Percentiles rank a stretch among this genome's conserved stretches.
Evolutionary conservation across 805 yeast species (phyloP).

Genomic region (Candida sanyiensis): DNA sequence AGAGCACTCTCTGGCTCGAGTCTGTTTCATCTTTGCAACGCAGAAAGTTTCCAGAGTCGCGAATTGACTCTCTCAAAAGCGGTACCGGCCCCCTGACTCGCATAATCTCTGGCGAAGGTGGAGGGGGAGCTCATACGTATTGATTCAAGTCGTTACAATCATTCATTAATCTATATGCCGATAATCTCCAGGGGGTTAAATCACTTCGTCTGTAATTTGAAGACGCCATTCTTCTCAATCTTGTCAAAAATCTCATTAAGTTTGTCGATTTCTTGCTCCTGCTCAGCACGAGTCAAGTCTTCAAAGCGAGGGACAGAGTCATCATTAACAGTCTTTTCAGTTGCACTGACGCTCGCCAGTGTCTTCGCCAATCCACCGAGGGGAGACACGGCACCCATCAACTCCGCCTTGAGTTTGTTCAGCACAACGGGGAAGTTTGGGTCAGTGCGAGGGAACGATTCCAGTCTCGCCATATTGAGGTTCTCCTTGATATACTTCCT

Average conservation of each 20-base stretch:
- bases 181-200: no score
- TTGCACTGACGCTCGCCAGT: constrained; percentile 1
- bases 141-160: no score
- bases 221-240: constrained; percentile 25
- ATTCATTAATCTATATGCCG: no score
- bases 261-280: constrained; percentile 24
- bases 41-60: no score
- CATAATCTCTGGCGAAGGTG: no score
- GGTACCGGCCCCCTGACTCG: no score
- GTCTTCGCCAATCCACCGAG: constrained; percentile 1
- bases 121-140: no score
- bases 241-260: constrained; percentile 22
- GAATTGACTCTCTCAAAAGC: no score
- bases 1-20: no score
- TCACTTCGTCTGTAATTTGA: constrained; percentile 23
- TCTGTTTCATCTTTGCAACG: no score
- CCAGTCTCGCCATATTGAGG: constrained; percentile 12
- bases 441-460: constrained; percentile 10
- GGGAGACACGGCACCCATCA: background rate
- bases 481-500: constrained; percentile 13
- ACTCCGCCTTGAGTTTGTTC: background rate
- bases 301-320: constrained; percentile 20
- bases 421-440: constrained; percentile 13
- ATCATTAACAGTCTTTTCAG: constrained; percentile 5
- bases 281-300: constrained; percentile 23